Evolutionary conservation across 345 rosid species (phyloP).

Genomic region (Dipteronia sinensis): DNA sequence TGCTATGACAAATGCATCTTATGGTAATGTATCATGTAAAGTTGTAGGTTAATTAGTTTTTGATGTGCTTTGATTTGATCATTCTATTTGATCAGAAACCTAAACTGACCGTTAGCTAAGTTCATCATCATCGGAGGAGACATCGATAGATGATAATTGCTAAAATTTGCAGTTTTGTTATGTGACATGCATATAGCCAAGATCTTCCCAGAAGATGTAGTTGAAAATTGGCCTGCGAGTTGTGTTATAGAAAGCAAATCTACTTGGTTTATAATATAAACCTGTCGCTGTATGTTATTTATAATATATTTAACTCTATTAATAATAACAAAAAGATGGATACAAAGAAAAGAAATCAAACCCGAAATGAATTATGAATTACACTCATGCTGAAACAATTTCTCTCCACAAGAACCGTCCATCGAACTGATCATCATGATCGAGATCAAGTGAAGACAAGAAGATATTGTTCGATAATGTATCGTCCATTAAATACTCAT

Average conservation of each 20-base stretch:
- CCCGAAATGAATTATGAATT: slow-evolving; percentile 5
- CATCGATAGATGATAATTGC: too few species aligned
- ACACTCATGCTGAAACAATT: slow-evolving; percentile 1
- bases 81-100: background rate
- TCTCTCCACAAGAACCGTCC: slow-evolving; percentile 28
- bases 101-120: background rate
- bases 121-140: background rate
- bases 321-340: slow-evolving; percentile 8
- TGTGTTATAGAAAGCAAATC: background rate
- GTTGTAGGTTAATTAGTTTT: slow-evolving; percentile 34
- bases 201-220: background rate
- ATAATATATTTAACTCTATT: background rate
- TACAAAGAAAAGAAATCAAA: slow-evolving; percentile 16
- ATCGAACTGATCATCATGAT: background rate
- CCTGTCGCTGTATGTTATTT: background rate
- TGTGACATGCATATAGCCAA: background rate
- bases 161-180: background rate
- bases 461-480: background rate
- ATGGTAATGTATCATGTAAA: slow-evolving; percentile 41
- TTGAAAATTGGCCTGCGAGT: background rate
- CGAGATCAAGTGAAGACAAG: background rate
- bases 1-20: slow-evolving; percentile 25
- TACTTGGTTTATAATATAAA: too few species aligned
- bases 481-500: background rate
- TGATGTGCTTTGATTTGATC: slow-evolving; percentile 12